Percentiles rank a stretch among this genome's conserved stretches.
Evolutionary conservation across 768 basidiomycete species (phyloP).

Genomic region (Chiua virens): DNA sequence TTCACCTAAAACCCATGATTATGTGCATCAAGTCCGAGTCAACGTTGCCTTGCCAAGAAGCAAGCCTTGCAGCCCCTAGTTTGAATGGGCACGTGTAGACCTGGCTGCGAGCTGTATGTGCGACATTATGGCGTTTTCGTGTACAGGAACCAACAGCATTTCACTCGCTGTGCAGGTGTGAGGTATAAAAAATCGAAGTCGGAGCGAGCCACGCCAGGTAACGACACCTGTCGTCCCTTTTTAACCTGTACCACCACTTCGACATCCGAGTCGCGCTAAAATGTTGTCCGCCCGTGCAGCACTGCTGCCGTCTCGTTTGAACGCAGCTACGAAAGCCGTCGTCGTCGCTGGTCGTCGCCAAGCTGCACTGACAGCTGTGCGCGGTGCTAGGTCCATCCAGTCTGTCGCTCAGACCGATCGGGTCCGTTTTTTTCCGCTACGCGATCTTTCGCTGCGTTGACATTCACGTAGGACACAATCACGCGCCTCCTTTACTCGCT

Average conservation of each 20-base stretch:
- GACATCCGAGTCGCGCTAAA: too few species aligned
- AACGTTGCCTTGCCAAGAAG: not conserved
- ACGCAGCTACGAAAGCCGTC: conserved; percentile 44
- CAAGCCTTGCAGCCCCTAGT: too few species aligned
- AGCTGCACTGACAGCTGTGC: conserved; percentile 40
- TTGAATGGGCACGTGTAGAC: too few species aligned
- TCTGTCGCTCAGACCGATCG: conserved; percentile 74
- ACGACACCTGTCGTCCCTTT: too few species aligned
- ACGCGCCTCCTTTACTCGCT: conserved; percentile 95
- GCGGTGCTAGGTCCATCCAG: conserved; percentile 49
- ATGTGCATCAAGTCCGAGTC: too few species aligned
- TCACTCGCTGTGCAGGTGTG: conserved; percentile 3
- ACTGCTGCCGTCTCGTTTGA: conserved; percentile 26
- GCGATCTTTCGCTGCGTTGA: not conserved
- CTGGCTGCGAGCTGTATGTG: not conserved
- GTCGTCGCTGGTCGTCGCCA: conserved; percentile 45
- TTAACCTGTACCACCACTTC: conserved; percentile 2
- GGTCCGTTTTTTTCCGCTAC: conserved; percentile 40
- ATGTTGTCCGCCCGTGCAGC: conserved; percentile 35
- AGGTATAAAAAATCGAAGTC: not conserved
- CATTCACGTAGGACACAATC: conserved; percentile 81
- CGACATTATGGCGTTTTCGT: conserved; percentile 6
- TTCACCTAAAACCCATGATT: too few species aligned
- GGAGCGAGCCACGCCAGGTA: too few species aligned
- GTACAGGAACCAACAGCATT: conserved; percentile 24